phyloP scores from a whole-genome alignment of 257 asterid species.

The Solanum pimpinellifolium region DNA sequence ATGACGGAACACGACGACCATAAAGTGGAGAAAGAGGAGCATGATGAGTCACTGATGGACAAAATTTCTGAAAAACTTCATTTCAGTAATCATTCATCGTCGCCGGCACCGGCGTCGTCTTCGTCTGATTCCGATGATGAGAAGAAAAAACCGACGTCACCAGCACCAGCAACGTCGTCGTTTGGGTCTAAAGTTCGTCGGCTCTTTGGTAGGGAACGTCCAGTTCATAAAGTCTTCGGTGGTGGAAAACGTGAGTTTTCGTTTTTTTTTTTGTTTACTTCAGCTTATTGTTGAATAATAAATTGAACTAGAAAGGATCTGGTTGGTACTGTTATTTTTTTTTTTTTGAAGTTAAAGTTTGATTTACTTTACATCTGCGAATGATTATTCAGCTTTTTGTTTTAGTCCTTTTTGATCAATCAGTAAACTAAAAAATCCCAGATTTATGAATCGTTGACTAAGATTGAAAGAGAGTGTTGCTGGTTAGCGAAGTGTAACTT shows the following conservation, averaged over 20 bases:
- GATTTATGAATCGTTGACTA: background rate
- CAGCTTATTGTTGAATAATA: background rate
- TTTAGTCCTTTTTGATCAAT: background rate
- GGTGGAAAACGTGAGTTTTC: conserved; percentile 58
- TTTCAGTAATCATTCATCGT: background rate
- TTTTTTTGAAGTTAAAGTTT: background rate
- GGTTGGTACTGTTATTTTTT: background rate
- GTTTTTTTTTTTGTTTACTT: background rate
- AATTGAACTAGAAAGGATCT: background rate
- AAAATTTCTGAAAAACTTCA: conserved; percentile 44
- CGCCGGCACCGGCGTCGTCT: conserved; percentile 21
- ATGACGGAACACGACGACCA: conserved; percentile 46
- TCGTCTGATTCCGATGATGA: conserved; percentile 50
- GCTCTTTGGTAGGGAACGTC: conserved; percentile 67
- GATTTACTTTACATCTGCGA: background rate
- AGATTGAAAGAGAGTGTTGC: background rate
- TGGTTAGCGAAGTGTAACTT: background rate
- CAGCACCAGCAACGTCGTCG: conserved; percentile 4
- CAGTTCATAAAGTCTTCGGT: conserved; percentile 65
- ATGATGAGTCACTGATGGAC: conserved; percentile 44
- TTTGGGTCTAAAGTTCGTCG: conserved; percentile 41
- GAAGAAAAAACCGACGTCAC: conserved; percentile 20
- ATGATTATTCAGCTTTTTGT: background rate
- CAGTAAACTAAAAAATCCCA: background rate
- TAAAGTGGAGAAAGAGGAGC: conserved; percentile 34